Evolutionary conservation across 2,329 filamentous ascomycete species (phyloP), one percentile per base, ranked within the genome.

Genomic region (Trichoderma koningii): DNA sequence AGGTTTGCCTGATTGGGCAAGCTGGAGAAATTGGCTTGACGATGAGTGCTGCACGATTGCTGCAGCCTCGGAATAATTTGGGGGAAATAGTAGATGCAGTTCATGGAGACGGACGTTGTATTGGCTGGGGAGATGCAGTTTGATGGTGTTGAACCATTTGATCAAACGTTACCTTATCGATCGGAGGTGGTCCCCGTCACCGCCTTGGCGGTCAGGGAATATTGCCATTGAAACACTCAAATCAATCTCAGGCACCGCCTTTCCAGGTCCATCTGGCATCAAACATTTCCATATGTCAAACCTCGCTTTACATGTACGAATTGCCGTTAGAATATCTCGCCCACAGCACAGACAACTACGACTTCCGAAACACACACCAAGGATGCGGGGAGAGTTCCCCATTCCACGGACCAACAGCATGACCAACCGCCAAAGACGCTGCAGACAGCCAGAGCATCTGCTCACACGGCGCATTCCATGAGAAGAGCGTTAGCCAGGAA

Each of bases 1-100:
- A 45, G 53, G 62, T 2, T 51, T 57, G n/a, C 53, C 53, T 14
- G 45, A 55, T 57, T 64, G 45, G 53, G 50, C 59, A 63, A 63
- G 50, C 26, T 21, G 41, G 48, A 62, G 47, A 53, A 17, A 55
- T 42, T 55, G 51, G n/a, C 23, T 42, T 21, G 42, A 45, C 50
- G 50, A 38, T 38, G 34, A 55, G 50, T 51, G 41, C 26, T 3
- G 50, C 17, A 28, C 48, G 55, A 28, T 21, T 21, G 41, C 12
- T 30, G 19, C 42, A 47, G 42, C 42, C 42, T 34, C 55, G 28
- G 50, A 26, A 52, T 12, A 52, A 30, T 34, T 30, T 38, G 34
- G 26, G 50, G 50, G 17, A 34, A 52, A 19, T 28, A 10, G 28
- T 38, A 38, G 34, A 38, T 14, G 10, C 34, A 38, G 2, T 38